These are phyloP conservation scores for Pseudognaphalium luteoalbum DNA, from an alignment of 129 eudicot genomes.

Conservation along the genomic window DNA sequence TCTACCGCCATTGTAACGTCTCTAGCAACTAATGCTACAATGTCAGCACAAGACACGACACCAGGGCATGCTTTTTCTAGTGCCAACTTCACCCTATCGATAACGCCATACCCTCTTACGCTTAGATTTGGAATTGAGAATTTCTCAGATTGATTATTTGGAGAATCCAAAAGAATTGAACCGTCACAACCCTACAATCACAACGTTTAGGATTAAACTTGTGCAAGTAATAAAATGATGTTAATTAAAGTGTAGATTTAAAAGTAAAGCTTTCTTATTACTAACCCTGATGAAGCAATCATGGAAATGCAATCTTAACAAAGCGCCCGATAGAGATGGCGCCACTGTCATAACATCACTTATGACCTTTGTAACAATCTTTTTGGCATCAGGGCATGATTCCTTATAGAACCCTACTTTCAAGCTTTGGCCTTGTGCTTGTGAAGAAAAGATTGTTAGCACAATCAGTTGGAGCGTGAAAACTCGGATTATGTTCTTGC, in stretches of 20 bases:
- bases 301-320: constrained; percentile 65
- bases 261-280: neutral
- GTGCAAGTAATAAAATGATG: too few species aligned
- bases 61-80: constrained; percentile 53
- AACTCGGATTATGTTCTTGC: constrained; percentile 2
- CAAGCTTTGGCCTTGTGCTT: constrained; percentile 38
- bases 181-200: constrained; percentile 46
- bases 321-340: constrained; percentile 60
- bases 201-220: too few species aligned
- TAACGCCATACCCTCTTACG: constrained; percentile 53
- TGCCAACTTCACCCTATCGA: constrained; percentile 51
- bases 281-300: constrained; percentile 70
- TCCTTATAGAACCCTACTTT: constrained; percentile 53
- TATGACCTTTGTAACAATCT: constrained; percentile 31
- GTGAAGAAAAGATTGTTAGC: constrained; percentile 14
- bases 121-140: constrained; percentile 50
- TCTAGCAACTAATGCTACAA: constrained; percentile 53
- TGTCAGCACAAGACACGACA: constrained; percentile 75
- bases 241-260: too few species aligned
- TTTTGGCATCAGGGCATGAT: constrained; percentile 56
- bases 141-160: constrained; percentile 48
- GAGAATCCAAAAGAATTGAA: constrained; percentile 54
- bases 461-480: constrained; percentile 20
- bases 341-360: constrained; percentile 44
- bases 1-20: constrained; percentile 44